phyloP scores from a whole-genome alignment of 768 basidiomycete genomes.

The Termitomyces sp. region DNA sequence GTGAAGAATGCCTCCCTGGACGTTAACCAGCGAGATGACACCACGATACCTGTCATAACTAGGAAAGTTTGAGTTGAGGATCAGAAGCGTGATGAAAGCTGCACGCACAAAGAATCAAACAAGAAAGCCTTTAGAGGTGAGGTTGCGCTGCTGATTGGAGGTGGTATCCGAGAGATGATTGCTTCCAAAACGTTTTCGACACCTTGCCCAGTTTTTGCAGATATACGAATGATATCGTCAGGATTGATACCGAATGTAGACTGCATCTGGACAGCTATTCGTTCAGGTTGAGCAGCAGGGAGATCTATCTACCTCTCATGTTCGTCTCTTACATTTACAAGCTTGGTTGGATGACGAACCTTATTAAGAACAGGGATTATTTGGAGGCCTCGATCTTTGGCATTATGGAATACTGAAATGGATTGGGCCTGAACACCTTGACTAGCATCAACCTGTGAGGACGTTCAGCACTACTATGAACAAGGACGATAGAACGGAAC shows the following conservation, averaged over 20 bases:
- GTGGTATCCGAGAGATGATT: constrained; percentile 80
- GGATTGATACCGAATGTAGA: constrained; percentile 79
- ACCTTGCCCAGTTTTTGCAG: constrained; percentile 89
- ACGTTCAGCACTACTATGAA: background rate
- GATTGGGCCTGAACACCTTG: constrained; percentile 98
- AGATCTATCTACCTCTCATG: constrained; percentile 70
- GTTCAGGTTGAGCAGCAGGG: constrained; percentile 80
- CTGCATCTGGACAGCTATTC: constrained; percentile 76
- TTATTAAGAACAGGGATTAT: constrained; percentile 95
- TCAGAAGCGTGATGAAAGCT: background rate
- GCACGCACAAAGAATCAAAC: constrained; percentile 84
- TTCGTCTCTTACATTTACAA: background rate
- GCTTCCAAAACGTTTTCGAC: constrained; percentile 74
- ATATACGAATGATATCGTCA: constrained; percentile 70
- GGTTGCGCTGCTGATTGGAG: constrained; percentile 53
- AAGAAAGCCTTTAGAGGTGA: constrained; percentile 77
- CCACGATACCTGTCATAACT: constrained; percentile 96
- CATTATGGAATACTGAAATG: constrained; percentile 89
- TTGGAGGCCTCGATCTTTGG: constrained; percentile 71
- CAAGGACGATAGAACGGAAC: constrained; percentile 3
- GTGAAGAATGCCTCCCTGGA: constrained; percentile 74
- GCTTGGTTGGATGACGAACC: constrained; percentile 35
- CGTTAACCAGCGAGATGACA: constrained; percentile 85
- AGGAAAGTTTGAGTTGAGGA: constrained; percentile 10
- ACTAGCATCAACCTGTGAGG: constrained; percentile 81